phyloP scores from a whole-genome alignment of 129 eudicot species.

The Calendula officinalis region DNA sequence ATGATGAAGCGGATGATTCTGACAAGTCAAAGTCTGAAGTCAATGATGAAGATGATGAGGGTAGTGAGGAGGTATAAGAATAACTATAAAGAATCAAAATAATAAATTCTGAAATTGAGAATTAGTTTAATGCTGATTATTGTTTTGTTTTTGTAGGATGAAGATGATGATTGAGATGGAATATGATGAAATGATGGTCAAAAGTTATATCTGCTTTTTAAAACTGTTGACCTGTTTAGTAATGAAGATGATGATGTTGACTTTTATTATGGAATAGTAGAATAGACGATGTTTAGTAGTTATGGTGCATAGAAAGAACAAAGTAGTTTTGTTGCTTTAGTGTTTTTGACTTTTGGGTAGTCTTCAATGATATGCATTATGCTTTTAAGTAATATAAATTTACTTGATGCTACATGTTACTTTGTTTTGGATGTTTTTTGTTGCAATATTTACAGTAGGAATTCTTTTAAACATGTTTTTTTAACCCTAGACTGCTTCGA shows the following conservation, averaged over 20 bases:
- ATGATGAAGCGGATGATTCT: conserved; percentile 55
- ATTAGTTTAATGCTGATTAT: neutral
- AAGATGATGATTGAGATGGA: conserved; percentile 33
- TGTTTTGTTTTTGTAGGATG: conserved; percentile 27
- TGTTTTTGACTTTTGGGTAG: conserved; percentile 3
- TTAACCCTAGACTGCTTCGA: too few species aligned
- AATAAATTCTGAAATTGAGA: too few species aligned
- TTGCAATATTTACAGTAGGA: too few species aligned
- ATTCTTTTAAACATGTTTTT: too few species aligned
- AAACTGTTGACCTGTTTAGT: neutral
- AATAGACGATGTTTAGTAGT: conserved; percentile 23
- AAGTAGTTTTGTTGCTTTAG: conserved; percentile 19
- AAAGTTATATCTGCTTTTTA: conserved; percentile 19
- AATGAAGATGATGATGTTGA: conserved; percentile 16
- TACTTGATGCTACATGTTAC: neutral
- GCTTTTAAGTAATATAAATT: neutral
- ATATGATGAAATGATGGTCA: neutral
- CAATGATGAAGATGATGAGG: conserved; percentile 63
- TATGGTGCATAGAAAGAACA: conserved; percentile 35
- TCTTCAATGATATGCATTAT: conserved; percentile 17
- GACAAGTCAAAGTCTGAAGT: conserved; percentile 89
- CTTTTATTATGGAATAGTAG: conserved; percentile 11
- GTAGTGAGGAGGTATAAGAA: conserved; percentile 54
- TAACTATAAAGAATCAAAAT: neutral
- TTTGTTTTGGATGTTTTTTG: neutral